These are phyloP conservation scores for Yamadazyma jaroonii DNA, from an alignment of 1,139 yeast genomes.

Conservation along the genomic window DNA sequence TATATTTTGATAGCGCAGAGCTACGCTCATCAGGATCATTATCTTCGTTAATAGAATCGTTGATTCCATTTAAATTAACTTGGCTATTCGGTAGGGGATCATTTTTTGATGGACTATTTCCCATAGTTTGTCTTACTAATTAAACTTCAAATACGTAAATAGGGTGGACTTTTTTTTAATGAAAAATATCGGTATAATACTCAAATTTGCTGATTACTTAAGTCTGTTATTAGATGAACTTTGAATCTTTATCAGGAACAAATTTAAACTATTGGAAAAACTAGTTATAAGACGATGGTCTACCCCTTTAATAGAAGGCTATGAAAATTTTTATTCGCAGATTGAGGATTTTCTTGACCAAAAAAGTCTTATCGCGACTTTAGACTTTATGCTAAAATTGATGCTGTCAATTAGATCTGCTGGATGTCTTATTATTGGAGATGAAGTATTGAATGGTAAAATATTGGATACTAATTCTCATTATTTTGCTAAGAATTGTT, in stretches of 20 bases:
- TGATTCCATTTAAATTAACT: constrained; percentile 13
- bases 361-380: not conserved
- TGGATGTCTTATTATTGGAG: constrained; percentile 70
- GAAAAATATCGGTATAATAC: not conserved
- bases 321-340: constrained; percentile 1
- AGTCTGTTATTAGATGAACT: too few species aligned
- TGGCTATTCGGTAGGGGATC: constrained; percentile 48
- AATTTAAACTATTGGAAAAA: not conserved
- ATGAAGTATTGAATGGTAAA: constrained; percentile 86
- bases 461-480: constrained; percentile 76
- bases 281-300: too few species aligned
- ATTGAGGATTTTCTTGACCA: not conserved
- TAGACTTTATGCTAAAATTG: not conserved
- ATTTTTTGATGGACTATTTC: constrained; percentile 59
- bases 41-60: constrained; percentile 22
- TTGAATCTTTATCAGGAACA: not conserved
- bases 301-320: constrained; percentile 2
- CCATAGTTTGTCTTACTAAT: constrained; percentile 30
- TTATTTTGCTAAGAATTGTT: constrained; percentile 69
- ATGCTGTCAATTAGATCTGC: constrained; percentile 22
- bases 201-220: not conserved
- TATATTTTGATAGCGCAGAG: constrained; percentile 37
- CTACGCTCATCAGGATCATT: constrained; percentile 44
- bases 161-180: not conserved
- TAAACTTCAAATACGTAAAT: not conserved